Conservation (phyloP, 805 yeast genomes). For the Candida peoriensis region DNA sequence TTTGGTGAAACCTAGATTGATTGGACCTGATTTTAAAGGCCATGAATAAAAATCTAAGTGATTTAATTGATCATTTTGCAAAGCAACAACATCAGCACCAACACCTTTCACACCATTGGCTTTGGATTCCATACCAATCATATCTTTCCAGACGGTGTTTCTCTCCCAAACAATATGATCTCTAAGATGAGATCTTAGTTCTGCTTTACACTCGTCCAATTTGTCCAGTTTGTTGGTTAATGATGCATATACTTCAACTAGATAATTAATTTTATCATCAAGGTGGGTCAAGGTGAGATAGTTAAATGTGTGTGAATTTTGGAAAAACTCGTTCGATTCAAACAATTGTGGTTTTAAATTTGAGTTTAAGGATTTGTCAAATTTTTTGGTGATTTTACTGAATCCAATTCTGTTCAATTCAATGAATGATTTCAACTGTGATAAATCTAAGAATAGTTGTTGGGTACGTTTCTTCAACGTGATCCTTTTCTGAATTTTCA, state of each 20-base stretch:
- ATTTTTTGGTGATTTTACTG: slow-evolving; percentile 81
- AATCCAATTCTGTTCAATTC: slow-evolving; percentile 86
- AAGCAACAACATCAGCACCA: slow-evolving; percentile 30
- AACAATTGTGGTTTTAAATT: slow-evolving; percentile 47
- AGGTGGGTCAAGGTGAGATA: slow-evolving; percentile 41
- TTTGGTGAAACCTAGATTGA: slow-evolving; percentile 22
- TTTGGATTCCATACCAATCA: slow-evolving; percentile 80
- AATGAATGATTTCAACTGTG: slow-evolving; percentile 77
- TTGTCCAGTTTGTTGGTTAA: slow-evolving; percentile 30
- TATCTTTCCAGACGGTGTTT: slow-evolving; percentile 93
- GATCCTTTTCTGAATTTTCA: slow-evolving; percentile 48
- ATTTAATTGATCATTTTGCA: slow-evolving; percentile 24
- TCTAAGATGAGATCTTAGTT: slow-evolving; percentile 59
- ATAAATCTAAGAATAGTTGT: slow-evolving; percentile 62
- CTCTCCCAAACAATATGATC: slow-evolving; percentile 97
- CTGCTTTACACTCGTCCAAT: slow-evolving; percentile 43
- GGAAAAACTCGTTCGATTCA: slow-evolving; percentile 36
- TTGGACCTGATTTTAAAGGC: slow-evolving; percentile 27
- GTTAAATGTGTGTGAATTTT: slow-evolving; percentile 51
- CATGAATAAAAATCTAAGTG: slow-evolving; percentile 28
- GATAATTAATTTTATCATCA: slow-evolving; percentile 46
- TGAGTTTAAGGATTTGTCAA: slow-evolving; percentile 71
- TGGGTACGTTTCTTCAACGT: slow-evolving; percentile 64
- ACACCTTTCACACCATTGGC: slow-evolving; percentile 35
- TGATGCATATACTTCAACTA: slow-evolving; percentile 51